Evolutionary conservation across 1,284 basidiomycete genomes (phyloP).

Genomic region (Moesziomyces sp.): DNA sequence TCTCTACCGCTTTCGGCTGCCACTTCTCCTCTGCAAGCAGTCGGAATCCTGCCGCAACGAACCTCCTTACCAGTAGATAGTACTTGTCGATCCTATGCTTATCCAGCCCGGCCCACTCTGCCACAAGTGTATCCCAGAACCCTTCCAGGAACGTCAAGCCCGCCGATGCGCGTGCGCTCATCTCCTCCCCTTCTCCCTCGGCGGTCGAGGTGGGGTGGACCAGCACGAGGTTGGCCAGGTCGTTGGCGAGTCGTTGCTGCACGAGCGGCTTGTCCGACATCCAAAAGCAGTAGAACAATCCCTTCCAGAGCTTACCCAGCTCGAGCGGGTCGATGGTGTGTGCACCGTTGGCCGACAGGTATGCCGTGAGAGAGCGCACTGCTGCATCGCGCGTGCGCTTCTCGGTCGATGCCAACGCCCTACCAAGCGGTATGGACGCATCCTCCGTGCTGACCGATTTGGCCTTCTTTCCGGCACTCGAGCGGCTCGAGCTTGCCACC

Average conservation of each 20-base stretch:
- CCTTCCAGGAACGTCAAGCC: conserved; percentile 83
- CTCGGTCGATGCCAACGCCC: conserved; percentile 69
- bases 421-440: conserved; percentile 54
- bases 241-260: conserved; percentile 88
- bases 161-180: conserved; percentile 67
- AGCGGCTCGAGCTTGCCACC: neutral
- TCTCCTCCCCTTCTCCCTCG: neutral
- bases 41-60: conserved; percentile 84
- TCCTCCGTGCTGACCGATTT: conserved; percentile 7
- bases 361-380: conserved; percentile 79
- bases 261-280: conserved; percentile 99
- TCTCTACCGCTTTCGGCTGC: conserved; percentile 70
- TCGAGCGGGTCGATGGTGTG: conserved; percentile 75
- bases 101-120: conserved; percentile 94
- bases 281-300: conserved; percentile 97
- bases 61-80: conserved; percentile 90
- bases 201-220: conserved; percentile 13
- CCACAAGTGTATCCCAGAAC: conserved; percentile 88
- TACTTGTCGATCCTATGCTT: conserved; percentile 86
- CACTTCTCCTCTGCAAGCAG: conserved; percentile 80
- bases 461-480: conserved; percentile 10
- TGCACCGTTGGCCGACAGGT: conserved; percentile 68
- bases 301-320: conserved; percentile 95
- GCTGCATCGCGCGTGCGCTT: conserved; percentile 81
- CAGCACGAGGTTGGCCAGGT: conserved; percentile 79